Base-by-base conservation (phyloP, 2,329 filamentous ascomycete genomes). In the Rhytidhysteron rufulum region DNA sequence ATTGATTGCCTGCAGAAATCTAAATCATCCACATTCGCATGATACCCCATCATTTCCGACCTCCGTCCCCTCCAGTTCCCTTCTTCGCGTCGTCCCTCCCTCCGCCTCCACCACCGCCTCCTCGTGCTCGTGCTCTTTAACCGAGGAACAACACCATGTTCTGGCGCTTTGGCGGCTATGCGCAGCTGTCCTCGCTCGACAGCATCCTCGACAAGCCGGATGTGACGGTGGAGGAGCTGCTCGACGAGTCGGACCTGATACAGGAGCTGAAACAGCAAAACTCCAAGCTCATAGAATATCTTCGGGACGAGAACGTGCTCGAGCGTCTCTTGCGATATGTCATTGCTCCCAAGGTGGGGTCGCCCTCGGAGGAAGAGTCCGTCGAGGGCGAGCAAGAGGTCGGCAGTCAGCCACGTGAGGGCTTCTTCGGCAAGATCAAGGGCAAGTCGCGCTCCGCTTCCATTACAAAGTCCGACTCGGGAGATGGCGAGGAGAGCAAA, bases 201-300 rank as follows among this genome's bases (percentile, higher is more conserved):
- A 89, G 85, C 55, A 87, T 98, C 61, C 88, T 98, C 66, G 93
- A 98, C 66, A 95, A 95, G 70, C 83, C 80, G 55, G 87, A 95
- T 70, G 90, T 96, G 64, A 89, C 87, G 38, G 84, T 97, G 51
- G 93, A 98, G 70, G 91, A 97, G 65, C 77, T 98, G 44, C 82
- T 98, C 48, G 90, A 97, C 66, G 93, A 98, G 75, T 86, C 86
- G 60, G 93, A 98, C 65, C 73, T 97, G 57, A 93, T 97, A 55
- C 89, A 96, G 67, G 93, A 98, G 76, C 80, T 98, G 49, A 98
- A 97, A 73, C 88, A 95, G 68, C 90, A 96, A 71, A 97, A 98
- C 72, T 85, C 88, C 43, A 96, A 96, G 73, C 83, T 98, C 47
- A 90, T 97, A 67, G 90, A 97, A 70, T 97, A 91, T 63, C 75